phyloP scores from a whole-genome alignment of 2,329 filamentous ascomycete genomes.

The Emmonsiellopsis sp. region DNA sequence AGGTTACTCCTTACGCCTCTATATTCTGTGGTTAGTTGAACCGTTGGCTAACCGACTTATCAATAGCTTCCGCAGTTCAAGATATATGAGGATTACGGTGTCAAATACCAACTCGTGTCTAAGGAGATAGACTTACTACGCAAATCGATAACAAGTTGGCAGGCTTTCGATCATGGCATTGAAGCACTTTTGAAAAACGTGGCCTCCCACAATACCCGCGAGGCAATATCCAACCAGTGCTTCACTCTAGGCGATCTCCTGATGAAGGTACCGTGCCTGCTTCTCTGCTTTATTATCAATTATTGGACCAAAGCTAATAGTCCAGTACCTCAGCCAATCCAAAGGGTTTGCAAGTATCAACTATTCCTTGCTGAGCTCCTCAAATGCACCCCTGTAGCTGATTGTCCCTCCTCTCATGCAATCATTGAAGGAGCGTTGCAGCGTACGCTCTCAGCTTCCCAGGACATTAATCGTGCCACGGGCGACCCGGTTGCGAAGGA shows the following conservation, averaged over 20 bases:
- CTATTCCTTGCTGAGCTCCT: conserved; percentile 76
- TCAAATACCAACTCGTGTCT: conserved; percentile 78
- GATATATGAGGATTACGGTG: conserved; percentile 83
- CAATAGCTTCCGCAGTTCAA: conserved; percentile 68
- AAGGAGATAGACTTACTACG: conserved; percentile 64
- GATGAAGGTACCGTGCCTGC: conserved; percentile 58
- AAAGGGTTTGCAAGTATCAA: conserved; percentile 84
- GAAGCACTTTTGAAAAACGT: conserved; percentile 72
- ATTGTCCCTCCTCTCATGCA: conserved; percentile 75
- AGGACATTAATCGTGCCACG: conserved; percentile 75
- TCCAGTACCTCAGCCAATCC: conserved; percentile 58
- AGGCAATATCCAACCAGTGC: conserved; percentile 59
- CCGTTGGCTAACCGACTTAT: conserved; percentile 29
- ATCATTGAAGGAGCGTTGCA: conserved; percentile 66
- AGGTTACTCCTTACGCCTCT: conserved; percentile 9
- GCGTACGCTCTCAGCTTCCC: conserved; percentile 62
- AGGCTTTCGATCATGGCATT: conserved; percentile 71
- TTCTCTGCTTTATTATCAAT: conserved; percentile 5
- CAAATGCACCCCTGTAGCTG: conserved; percentile 70
- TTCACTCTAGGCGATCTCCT: conserved; percentile 76
- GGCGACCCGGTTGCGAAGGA: conserved; percentile 61
- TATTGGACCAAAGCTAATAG: conserved; percentile 2
- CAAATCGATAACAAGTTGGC: conserved; percentile 62
- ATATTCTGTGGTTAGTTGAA: no score
- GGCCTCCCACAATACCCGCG: conserved; percentile 56